Conservation (phyloP, 768 basidiomycete species). For the Dentipellis sp. region DNA sequence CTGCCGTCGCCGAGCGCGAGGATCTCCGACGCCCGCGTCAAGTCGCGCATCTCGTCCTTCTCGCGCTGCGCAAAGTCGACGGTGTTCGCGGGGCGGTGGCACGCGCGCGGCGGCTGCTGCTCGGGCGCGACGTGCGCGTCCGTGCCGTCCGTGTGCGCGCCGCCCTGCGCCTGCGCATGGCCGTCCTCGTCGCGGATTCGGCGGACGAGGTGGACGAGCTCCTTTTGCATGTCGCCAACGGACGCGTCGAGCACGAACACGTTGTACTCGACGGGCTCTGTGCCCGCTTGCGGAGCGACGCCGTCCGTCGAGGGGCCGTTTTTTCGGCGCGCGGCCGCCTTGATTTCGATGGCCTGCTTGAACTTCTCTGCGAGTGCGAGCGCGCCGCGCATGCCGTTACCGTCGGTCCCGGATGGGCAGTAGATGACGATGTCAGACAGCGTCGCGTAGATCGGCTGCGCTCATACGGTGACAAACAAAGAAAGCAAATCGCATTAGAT, state of each 20-base stretch:
- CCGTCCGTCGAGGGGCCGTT: background rate
- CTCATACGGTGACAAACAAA: no score
- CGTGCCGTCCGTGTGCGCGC: conserved; percentile 23
- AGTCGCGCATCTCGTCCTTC: conserved; percentile 82
- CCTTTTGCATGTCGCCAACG: conserved; percentile 32
- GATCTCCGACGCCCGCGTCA: conserved; percentile 79
- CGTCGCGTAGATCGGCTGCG: conserved; percentile 73
- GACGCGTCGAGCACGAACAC: conserved; percentile 67
- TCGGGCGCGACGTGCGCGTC: conserved; percentile 22
- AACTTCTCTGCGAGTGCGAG: conserved; percentile 57
- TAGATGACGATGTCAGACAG: conserved; percentile 89
- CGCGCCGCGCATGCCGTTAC: conserved; percentile 31
- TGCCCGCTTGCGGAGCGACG: conserved; percentile 7
- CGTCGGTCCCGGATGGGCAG: conserved; percentile 54
- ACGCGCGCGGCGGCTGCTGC: background rate
- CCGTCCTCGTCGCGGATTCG: conserved; percentile 30
- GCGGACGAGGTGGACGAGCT: conserved; percentile 45
- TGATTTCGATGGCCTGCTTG: conserved; percentile 49
- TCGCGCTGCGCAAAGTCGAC: conserved; percentile 79
- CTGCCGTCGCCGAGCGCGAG: conserved; percentile 30
- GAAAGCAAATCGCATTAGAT: no score
- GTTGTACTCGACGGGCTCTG: conserved; percentile 48
- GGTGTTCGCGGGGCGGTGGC: conserved; percentile 36
- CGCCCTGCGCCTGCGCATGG: conserved; percentile 2
- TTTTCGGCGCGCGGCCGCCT: conserved; percentile 33